Evolutionary conservation across 164 flowering plant genomes (phyloP), one percentile per base, ranked within the genome.

Genomic region (Amborella trichopoda): DNA sequence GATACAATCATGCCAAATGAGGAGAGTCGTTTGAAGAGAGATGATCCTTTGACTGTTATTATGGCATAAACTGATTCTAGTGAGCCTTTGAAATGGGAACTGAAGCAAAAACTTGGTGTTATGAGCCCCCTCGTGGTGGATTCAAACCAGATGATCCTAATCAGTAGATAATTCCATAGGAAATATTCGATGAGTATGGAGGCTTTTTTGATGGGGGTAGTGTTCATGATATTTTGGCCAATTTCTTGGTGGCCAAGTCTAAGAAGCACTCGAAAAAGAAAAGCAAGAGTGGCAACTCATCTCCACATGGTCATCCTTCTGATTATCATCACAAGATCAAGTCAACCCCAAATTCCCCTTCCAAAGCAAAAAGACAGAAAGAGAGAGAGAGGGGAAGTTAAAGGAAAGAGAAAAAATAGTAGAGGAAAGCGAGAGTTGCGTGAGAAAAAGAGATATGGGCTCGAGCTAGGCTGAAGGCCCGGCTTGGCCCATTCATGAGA

Each of bases 141-240:
- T 91, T 84, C 65, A 60, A 71, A 14, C 78, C 77, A 0, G 95
- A 91, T 67, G 99, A 91, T 55, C 96, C 99, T 13, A 91, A 91
- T 66, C 96, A 87, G 63, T 94, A 91, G 65, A 91, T 91, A 56
- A 93, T 87, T 63, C 93, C 95, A 30, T 95, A 91, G 50, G 95
- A 87, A 63, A 91, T 91, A 59, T 87, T 80, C 72, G 99, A 91
- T 52, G 99, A 91, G 57, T 91, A 91, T 65, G 96, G 96, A 80
- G 99, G 96, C 81, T 91, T 91, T 61, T 80, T 91, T 1, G 40
- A 70, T 54, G 84, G 67, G 34, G 83, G 66, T 34, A 39, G 16
- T 55, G 67, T 91, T 36, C 90, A 93, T 0, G 81, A 77, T 24
- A 56, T 91, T 60, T 64, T 87, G 56, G 61, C 79, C 37, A 78